Base-by-base conservation (phyloP, 257 asterid species). In the Scutellaria galericulata region DNA sequence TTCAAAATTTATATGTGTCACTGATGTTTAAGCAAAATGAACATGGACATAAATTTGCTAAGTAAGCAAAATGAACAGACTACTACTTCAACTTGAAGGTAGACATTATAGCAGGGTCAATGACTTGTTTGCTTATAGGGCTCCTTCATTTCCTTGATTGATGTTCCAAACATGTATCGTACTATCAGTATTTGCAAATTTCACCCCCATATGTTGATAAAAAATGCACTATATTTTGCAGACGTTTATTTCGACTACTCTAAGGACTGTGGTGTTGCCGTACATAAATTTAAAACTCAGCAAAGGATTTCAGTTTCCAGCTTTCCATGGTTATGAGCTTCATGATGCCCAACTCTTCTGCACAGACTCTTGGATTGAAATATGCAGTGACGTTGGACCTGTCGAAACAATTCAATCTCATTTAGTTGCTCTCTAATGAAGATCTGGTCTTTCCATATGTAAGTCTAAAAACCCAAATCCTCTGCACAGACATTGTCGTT, bases 181-280 rank as follows among this genome's bases (percentile, higher is more conserved):
- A 62, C 24, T 13, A 8, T 64, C 52, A 41, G 4, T 54, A 40
- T 50, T 50, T 8, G 75, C 63, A 61, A 50, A 20, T 56, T 40
- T 7, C 48, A 40, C 68, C 35, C 11, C 3, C 12, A 3, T 54
- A 40, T 64, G 46, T 13, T 72, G 57, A 68, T 76, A 35, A 48
- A 5, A 9, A 7, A 62, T 64, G 42, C 61, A 61, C 63, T 39
- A 2, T 61, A 24, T 53, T 31, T 50, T 89, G 89, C 92, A 95
- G 98, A 55, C 84, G 4, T 60, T 92, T 41, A 65, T 88, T 64
- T 90, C 92, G 47, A 76, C 88, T 18, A 45, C 82, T 45, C 79
- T 92, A 84, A 83, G 73, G 72, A 88, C 94, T 15, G 84, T 90
- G 60, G 81, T 85, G 27, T 52, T 95, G 81, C 98, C 98, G 27